phyloP scores from a whole-genome alignment of 2,329 filamentous ascomycete genomes.

The Paecilomyces niveus region DNA sequence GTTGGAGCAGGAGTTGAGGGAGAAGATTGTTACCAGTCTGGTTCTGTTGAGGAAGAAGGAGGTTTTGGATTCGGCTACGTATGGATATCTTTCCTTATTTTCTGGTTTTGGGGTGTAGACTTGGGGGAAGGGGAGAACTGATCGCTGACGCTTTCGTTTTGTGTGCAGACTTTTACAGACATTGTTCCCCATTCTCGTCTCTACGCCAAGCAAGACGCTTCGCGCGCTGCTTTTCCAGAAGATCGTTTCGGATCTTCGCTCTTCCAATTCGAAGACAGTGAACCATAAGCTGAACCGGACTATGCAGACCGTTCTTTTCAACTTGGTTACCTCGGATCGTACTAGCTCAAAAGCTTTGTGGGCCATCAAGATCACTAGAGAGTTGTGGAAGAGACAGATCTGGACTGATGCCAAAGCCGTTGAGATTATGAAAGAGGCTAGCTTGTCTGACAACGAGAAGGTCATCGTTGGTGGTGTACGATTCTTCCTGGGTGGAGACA shows the following conservation, averaged over 20 bases:
- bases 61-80: slow-evolving; percentile 72
- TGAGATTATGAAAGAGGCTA: slow-evolving; percentile 96
- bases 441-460: slow-evolving; percentile 85
- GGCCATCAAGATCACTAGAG: slow-evolving; percentile 91
- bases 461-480: slow-evolving; percentile 79
- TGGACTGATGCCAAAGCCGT: slow-evolving; percentile 94
- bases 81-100: slow-evolving; percentile 12
- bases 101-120: neutral
- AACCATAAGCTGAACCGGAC: slow-evolving; percentile 92
- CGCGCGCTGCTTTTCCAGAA: slow-evolving; percentile 79
- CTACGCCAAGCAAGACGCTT: slow-evolving; percentile 86
- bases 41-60: slow-evolving; percentile 86
- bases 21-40: slow-evolving; percentile 89
- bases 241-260: slow-evolving; percentile 83
- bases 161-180: slow-evolving; percentile 63
- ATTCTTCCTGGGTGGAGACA: slow-evolving; percentile 94
- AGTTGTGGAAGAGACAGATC: slow-evolving; percentile 93
- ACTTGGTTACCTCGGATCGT: slow-evolving; percentile 79
- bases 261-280: slow-evolving; percentile 75
- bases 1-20: slow-evolving; percentile 75
- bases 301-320: slow-evolving; percentile 88
- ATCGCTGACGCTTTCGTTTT: neutral
- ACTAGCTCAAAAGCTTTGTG: slow-evolving; percentile 81
- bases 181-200: slow-evolving; percentile 86
- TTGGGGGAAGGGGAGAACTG: neutral